Percentiles rank a stretch among this genome's conserved stretches.
phyloP scores from a whole-genome alignment of 306 rosid genomes.

The Sicyos baderoa region DNA sequence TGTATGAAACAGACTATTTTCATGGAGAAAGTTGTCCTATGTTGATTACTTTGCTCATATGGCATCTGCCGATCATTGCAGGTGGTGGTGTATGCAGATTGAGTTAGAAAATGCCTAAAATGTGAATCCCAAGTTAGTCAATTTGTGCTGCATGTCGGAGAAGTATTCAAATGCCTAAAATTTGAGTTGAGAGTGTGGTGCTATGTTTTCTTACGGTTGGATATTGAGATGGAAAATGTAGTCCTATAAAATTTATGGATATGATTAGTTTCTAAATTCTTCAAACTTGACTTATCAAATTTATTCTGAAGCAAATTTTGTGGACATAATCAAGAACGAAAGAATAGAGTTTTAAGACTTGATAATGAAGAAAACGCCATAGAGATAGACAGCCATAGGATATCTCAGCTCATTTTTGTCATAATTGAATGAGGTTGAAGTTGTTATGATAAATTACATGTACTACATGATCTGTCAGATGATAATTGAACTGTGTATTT shows the following conservation, averaged over 20 bases:
- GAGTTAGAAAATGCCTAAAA: conserved; percentile 12
- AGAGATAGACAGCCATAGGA: neutral
- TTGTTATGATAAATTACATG: neutral
- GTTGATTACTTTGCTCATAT: conserved; percentile 1
- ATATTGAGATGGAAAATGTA: neutral
- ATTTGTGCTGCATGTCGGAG: conserved; percentile 2
- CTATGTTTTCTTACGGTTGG: conserved; percentile 2
- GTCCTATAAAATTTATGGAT: neutral
- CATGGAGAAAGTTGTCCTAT: neutral
- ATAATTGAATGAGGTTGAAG: neutral
- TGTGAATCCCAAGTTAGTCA: neutral
- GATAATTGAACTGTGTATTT: neutral
- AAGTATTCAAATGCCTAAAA: conserved; percentile 9
- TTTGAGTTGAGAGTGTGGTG: conserved; percentile 10
- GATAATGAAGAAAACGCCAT: neutral
- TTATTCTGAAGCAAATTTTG: no score
- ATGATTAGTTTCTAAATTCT: neutral
- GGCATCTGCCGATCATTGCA: neutral
- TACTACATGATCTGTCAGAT: neutral
- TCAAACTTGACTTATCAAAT: no score
- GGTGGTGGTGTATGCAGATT: conserved; percentile 15
- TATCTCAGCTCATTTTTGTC: neutral
- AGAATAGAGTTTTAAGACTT: neutral
- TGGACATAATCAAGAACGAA: neutral
- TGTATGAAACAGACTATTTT: neutral